Evolutionary conservation across 768 basidiomycete genomes (phyloP).

Genomic region (Xerocomellus chrysenteron): DNA sequence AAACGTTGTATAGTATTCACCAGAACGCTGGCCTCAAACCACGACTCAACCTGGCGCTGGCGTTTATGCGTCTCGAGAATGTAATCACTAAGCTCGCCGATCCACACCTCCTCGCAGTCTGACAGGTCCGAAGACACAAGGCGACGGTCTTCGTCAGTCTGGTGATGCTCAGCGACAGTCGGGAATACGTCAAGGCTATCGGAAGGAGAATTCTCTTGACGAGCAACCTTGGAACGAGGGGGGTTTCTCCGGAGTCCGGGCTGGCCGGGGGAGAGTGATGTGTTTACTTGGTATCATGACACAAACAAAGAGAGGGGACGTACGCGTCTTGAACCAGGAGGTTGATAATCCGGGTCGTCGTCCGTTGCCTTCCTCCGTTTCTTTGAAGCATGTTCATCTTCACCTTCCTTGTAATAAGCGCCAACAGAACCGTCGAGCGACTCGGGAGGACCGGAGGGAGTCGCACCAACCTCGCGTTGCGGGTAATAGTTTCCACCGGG

Average conservation of each 20-base stretch:
- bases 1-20: slow-evolving; percentile 39
- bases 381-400: slow-evolving; percentile 36
- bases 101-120: slow-evolving; percentile 79
- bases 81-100: slow-evolving; percentile 65
- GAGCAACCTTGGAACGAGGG: slow-evolving; percentile 37
- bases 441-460: slow-evolving; percentile 19
- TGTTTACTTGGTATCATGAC: neutral
- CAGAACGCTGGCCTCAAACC: slow-evolving; percentile 66
- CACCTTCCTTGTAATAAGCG: slow-evolving; percentile 33
- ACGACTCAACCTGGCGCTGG: slow-evolving; percentile 68
- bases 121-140: slow-evolving; percentile 76
- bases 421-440: slow-evolving; percentile 15
- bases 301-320: slow-evolving; percentile 29
- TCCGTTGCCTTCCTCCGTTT: slow-evolving; percentile 49
- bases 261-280: slow-evolving; percentile 16
- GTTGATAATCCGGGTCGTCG: slow-evolving; percentile 57
- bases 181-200: slow-evolving; percentile 22
- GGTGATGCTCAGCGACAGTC: slow-evolving; percentile 21
- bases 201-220: slow-evolving; percentile 29
- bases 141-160: slow-evolving; percentile 41
- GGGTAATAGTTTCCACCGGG: slow-evolving; percentile 38
- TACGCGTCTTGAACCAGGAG: slow-evolving; percentile 52
- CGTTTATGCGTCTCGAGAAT: slow-evolving; percentile 70
- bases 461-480: slow-evolving; percentile 23
- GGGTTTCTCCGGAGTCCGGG: slow-evolving; percentile 45